phyloP scores from a whole-genome alignment of 1,139 yeast species.

The Chernovozyma sophiae-reginae region DNA sequence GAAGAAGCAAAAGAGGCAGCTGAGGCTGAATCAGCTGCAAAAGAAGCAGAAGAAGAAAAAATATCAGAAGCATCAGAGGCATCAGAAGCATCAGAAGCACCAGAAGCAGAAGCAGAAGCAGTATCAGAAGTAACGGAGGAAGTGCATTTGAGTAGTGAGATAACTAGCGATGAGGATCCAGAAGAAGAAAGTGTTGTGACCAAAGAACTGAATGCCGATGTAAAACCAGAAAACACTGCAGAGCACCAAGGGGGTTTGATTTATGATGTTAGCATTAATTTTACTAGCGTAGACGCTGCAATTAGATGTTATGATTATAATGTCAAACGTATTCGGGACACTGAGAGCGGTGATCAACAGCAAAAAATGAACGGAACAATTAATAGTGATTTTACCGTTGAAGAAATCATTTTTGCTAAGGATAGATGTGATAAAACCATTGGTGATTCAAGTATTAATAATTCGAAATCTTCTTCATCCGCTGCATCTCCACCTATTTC shows the following conservation, averaged over 20 bases:
- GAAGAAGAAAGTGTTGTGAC: slow-evolving; percentile 4
- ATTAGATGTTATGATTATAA: slow-evolving; percentile 35
- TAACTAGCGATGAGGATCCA: too few species aligned
- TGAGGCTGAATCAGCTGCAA: not conserved
- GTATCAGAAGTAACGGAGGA: too few species aligned
- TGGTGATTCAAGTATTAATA: too few species aligned
- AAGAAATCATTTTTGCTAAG: slow-evolving; percentile 20
- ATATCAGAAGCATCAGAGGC: too few species aligned
- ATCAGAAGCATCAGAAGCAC: too few species aligned
- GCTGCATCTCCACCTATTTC: slow-evolving; percentile 2
- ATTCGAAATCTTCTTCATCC: not conserved
- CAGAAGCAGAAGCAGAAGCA: too few species aligned
- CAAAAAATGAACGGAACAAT: not conserved
- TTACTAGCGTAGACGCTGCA: slow-evolving; percentile 37
- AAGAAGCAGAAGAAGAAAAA: not conserved
- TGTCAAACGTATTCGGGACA: slow-evolving; percentile 19
- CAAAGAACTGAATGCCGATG: not conserved
- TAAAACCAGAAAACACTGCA: not conserved
- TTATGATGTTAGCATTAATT: not conserved
- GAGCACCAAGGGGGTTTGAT: not conserved
- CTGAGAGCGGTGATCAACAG: not conserved
- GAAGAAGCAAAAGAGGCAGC: not conserved
- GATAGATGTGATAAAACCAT: slow-evolving; percentile 36
- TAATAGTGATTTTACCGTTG: not conserved
- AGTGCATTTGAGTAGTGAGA: too few species aligned